A percentile compares a stretch with the other conserved stretches of the same genome.
These are phyloP conservation scores for Lithohypha guttulata DNA, from an alignment of 2,329 filamentous ascomycete genomes.

Conservation along the genomic window DNA sequence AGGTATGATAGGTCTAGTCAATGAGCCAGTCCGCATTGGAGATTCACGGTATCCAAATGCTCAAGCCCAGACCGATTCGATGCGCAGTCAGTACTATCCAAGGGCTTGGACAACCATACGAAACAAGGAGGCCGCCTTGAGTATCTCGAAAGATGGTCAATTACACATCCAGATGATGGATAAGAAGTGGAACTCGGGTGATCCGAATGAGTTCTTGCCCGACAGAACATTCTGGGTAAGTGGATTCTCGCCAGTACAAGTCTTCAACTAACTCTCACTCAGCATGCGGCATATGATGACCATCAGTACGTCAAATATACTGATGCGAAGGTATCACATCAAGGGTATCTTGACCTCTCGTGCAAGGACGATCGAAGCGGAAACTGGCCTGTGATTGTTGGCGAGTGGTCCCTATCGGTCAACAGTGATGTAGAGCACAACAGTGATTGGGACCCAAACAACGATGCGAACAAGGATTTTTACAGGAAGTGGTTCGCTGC, in stretches of 20 bases:
- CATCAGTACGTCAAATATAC: conserved; percentile 50
- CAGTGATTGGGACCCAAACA: conserved; percentile 33
- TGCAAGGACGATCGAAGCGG: conserved; percentile 39
- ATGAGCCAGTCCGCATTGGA: conserved; percentile 44
- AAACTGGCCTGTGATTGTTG: conserved; percentile 42
- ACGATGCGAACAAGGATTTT: conserved; percentile 37
- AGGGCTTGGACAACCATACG: conserved; percentile 34
- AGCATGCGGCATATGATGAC: conserved; percentile 43
- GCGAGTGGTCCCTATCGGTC: conserved; percentile 48
- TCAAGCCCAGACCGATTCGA: conserved; percentile 8
- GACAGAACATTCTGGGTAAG: conserved; percentile 32
- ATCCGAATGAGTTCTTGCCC: conserved; percentile 39
- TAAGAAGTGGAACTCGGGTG: conserved; percentile 44
- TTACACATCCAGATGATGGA: conserved; percentile 48
- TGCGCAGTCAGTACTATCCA: conserved; percentile 14
- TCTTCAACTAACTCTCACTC: too few relatives aligned
- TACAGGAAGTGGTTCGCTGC: conserved; percentile 49
- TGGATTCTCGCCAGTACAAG: too few relatives aligned
- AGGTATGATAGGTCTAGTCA: conserved; percentile 49
- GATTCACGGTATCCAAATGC: conserved; percentile 11
- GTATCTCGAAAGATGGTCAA: conserved; percentile 32
- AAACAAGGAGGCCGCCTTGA: conserved; percentile 35
- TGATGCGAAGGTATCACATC: conserved; percentile 34
- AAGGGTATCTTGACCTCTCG: conserved; percentile 41
- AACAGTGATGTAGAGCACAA: conserved; percentile 39